Base-by-base conservation (phyloP, 805 yeast species). In the Brettanomyces sp. region DNA sequence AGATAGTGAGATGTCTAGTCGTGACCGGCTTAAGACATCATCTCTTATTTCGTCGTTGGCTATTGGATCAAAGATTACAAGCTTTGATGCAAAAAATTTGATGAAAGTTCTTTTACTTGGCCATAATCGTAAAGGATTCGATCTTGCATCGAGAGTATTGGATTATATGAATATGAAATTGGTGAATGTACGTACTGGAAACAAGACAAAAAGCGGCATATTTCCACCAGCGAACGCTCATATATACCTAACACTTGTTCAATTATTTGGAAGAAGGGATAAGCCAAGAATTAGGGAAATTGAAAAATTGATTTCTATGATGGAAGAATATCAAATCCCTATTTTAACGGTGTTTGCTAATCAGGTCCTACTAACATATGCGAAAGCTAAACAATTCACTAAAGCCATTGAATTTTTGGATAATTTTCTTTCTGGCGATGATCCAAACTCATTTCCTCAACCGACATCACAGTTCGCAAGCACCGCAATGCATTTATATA, bases 161-260 rank as follows among this genome's bases (percentile, higher is more conserved):
- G 35, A 49, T 1, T 55, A 60, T 38, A 52, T 71, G 63, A 60
- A 54, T 49, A 56, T 45, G 38, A 51, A 48, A 12, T 48, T 43
- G 12, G 37, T n/a, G 12, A 35, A 18, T 13, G 36, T 37, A 32
- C 41, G 24, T 34, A 41, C 14, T 13, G 45, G 24, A 14, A 24
- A 43, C 36, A 42, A 49, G 28, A 52, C 51, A 3, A 14, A 43
- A 28, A 13, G 22, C 9, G 57, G 58, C 1, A 47, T 60, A 5
- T 57, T 66, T 33, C 70, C 76, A 3, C 59, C 68, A 2, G 68
- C 68, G 0, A 65, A 63, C 36, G 58, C 76, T 0, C 68, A 69
- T 47, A 66, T 69, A 39, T 74, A 72, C 46, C 56, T 70, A 2
- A 60, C 66, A 8, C 63, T 74, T 44, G 55, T 71, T 7, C 64